Percentiles rank a stretch among this genome's conserved stretches.
These are phyloP conservation scores for Porogramme epimiltina DNA, from an alignment of 1,284 basidiomycete species.

Conservation along the genomic window DNA sequence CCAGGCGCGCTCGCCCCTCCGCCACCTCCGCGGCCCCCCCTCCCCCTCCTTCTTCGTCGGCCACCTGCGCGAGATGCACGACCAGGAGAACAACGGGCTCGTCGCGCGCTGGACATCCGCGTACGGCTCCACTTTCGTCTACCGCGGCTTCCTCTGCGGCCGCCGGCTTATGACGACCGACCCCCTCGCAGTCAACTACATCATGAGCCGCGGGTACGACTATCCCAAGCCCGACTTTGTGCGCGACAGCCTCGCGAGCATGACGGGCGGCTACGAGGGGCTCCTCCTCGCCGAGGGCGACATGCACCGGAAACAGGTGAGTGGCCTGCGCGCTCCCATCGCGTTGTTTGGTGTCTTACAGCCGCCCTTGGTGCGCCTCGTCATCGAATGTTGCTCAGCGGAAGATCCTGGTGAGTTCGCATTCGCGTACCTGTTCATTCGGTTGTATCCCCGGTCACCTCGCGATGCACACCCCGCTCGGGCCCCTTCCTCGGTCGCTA, in stretches of 20 bases:
- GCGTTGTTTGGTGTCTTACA: background rate
- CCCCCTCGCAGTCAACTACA: slow-evolving; percentile 58
- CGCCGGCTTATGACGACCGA: slow-evolving; percentile 62
- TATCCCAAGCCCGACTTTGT: slow-evolving; percentile 72
- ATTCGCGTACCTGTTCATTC: background rate
- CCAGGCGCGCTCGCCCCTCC: slow-evolving; percentile 40
- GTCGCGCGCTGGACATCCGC: slow-evolving; percentile 46
- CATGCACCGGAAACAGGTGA: slow-evolving; percentile 53
- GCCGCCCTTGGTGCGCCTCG: background rate
- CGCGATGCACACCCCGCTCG: too few species aligned
- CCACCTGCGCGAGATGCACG: slow-evolving; percentile 56
- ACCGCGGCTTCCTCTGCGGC: slow-evolving; percentile 56
- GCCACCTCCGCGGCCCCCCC: slow-evolving; percentile 39
- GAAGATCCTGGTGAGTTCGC: slow-evolving; percentile 40
- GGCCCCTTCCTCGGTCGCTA: too few species aligned
- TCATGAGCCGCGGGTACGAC: slow-evolving; percentile 59
- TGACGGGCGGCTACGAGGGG: slow-evolving; percentile 51
- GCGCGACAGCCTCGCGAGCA: slow-evolving; percentile 53
- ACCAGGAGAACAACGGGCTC: slow-evolving; percentile 59
- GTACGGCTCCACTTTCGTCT: slow-evolving; percentile 55
- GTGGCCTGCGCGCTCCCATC: too few species aligned
- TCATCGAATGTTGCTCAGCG: slow-evolving; percentile 31
- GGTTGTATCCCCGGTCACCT: background rate
- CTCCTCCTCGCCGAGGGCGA: slow-evolving; percentile 53
- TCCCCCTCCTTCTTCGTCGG: slow-evolving; percentile 52